Base-by-base conservation (phyloP, 768 basidiomycete genomes). In the Tremella mesenterica region DNA sequence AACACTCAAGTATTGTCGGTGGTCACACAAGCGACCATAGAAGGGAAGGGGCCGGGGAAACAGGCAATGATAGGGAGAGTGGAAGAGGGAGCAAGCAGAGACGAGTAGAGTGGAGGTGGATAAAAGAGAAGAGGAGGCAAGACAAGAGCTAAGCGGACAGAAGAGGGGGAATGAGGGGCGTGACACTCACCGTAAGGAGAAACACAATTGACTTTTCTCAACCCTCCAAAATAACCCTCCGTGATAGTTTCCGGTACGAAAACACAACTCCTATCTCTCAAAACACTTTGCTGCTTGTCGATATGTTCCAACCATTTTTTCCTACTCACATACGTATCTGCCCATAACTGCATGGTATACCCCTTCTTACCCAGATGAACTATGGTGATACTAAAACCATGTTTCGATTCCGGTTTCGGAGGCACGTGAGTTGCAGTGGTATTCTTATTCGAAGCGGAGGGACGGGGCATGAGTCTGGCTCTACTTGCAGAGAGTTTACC, bases 271-370 rank as follows among this genome's bases (percentile, higher is more conserved):
- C 87, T 77, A 58, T 92, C 89, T 54, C 85, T 79, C 78, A 96
- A 79, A 26, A 77, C 69, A 58, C 85, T 82, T 77, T 96, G 95
- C 70, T 93, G 88, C 76, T 86, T 90, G 65, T 80, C 78, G 61
- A 99, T 95, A 54, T 79, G 75, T 63, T 99, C 95, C 45, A 96
- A 73, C 95, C 95, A 97, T 74, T 95, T 97, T 65, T 84, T 83
- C 66, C 96, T 85, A 60, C 80, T 81, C 49, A 88, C 79, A 43
- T 83, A 82, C 26, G 91, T 86, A 63, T 81, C 84, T 39, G 89
- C 88, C 88, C 88, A 96, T 10, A 99, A 77, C 57, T 89, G 85
- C 64, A 96, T 79, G 59, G 85, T 83, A 72, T 97, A 97, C 56
- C 83, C 87, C 73, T 91, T 88, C 61, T 88, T 81, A 12, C 95